These are phyloP conservation scores for Nemania sp. DNA, from an alignment of 2,329 filamentous ascomycete genomes.

Conservation along the genomic window DNA sequence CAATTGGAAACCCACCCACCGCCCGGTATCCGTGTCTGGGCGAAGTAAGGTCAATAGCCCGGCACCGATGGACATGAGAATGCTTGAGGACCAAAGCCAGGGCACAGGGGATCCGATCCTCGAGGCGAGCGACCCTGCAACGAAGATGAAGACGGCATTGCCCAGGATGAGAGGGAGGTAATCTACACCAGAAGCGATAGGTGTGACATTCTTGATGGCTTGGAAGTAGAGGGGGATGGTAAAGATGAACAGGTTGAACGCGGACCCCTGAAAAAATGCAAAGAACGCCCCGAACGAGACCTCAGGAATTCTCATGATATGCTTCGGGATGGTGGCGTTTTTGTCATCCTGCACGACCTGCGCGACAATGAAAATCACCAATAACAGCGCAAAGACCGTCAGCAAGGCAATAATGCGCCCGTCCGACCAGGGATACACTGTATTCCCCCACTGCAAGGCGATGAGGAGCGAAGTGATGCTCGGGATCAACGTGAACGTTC, in stretches of 20 bases:
- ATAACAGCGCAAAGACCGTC: too few species aligned
- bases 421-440: too few species aligned
- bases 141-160: not conserved
- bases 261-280: not conserved
- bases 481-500: too few species aligned
- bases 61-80: not conserved
- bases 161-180: not conserved
- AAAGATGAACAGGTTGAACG: not conserved
- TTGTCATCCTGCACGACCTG: not conserved
- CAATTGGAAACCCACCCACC: not conserved
- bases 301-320: not conserved
- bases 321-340: not conserved
- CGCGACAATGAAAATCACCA: not conserved
- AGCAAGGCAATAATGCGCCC: too few species aligned
- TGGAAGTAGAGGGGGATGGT: not conserved
- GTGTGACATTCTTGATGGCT: not conserved
- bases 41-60: not conserved
- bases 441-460: too few species aligned
- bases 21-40: not conserved
- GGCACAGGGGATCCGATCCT: not conserved
- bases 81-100: not conserved
- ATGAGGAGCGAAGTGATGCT: too few species aligned
- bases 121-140: not conserved
- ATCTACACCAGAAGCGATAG: not conserved
- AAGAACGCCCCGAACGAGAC: not conserved